Conservation (phyloP, 345 rosid genomes). For the Trapa incisa region DNA sequence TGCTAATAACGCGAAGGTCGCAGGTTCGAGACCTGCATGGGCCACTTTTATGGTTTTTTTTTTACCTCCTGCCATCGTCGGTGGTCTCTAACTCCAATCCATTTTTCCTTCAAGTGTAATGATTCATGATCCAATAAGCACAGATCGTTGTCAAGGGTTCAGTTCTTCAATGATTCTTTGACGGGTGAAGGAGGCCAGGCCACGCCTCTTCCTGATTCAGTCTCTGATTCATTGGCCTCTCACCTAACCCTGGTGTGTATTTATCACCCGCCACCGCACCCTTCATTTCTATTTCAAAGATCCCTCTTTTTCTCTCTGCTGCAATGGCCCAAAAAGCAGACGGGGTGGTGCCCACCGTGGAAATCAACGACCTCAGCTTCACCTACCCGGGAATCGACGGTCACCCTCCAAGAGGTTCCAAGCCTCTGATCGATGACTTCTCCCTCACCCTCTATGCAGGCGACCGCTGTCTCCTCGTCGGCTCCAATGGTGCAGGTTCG, state of each 20-base stretch:
- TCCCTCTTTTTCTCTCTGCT: background rate
- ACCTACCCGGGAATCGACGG: constrained; percentile 97
- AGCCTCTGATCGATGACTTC: constrained; percentile 57
- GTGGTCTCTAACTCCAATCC: too few species aligned
- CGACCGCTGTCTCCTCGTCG: constrained; percentile 88
- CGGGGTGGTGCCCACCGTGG: constrained; percentile 34
- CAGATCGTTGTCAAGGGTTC: too few species aligned
- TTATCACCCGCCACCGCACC: background rate
- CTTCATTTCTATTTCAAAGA: background rate
- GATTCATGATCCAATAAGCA: too few species aligned
- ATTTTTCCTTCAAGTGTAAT: too few species aligned
- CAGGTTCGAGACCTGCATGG: constrained; percentile 46
- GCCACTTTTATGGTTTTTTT: constrained; percentile 8
- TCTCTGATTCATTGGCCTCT: background rate
- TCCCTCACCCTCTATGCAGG: constrained; percentile 42
- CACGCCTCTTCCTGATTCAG: constrained; percentile 5
- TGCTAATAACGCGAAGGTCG: constrained; percentile 96
- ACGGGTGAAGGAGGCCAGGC: constrained; percentile 4
- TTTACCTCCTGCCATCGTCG: too few species aligned
- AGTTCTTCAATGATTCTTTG: background rate
- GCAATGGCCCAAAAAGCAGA: constrained; percentile 20
- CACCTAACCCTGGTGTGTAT: constrained; percentile 6
- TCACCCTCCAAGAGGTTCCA: constrained; percentile 77
- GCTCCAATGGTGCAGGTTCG: constrained; percentile 95
- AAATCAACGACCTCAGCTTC: constrained; percentile 66